Evolutionary conservation across 805 yeast species (phyloP).

Genomic region (Starmerella ratchasimensis): DNA sequence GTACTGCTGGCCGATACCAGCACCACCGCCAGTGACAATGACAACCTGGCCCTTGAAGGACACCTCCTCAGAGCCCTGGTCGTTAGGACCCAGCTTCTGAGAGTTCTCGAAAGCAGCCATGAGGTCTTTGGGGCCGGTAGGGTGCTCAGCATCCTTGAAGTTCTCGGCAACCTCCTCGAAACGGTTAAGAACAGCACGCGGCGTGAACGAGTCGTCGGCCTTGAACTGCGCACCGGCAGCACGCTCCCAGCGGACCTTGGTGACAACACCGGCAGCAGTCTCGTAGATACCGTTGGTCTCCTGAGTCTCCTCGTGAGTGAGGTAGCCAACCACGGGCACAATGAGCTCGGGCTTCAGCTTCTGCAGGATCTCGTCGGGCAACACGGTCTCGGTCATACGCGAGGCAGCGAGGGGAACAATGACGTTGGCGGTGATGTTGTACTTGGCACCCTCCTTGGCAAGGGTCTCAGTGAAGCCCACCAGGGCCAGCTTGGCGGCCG

Average conservation of each 20-base stretch:
- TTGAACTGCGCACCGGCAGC: constrained; percentile 74
- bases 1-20: constrained; percentile 85
- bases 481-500: constrained; percentile 81
- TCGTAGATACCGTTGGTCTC: constrained; percentile 72
- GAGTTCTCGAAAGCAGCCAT: constrained; percentile 41
- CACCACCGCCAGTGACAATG: constrained; percentile 87
- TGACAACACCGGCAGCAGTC: constrained; percentile 86
- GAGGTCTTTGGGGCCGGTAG: constrained; percentile 61
- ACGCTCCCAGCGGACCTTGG: constrained; percentile 91
- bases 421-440: constrained; percentile 70
- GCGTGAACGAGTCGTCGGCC: constrained; percentile 64
- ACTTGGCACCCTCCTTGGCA: constrained; percentile 82
- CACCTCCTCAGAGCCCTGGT: constrained; percentile 45
- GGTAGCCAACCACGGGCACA: constrained; percentile 78
- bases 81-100: constrained; percentile 38
- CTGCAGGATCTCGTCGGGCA: constrained; percentile 75
- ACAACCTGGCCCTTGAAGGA: constrained; percentile 75
- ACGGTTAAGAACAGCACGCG: constrained; percentile 63
- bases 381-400: constrained; percentile 83
- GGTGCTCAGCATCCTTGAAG: constrained; percentile 50
- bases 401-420: constrained; percentile 94
- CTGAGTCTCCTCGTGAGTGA: constrained; percentile 50
- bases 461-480: constrained; percentile 88
- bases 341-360: constrained; percentile 74
- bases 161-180: constrained; percentile 45